phyloP scores from a whole-genome alignment of 257 asterid species.

The Salvia splendens region DNA sequence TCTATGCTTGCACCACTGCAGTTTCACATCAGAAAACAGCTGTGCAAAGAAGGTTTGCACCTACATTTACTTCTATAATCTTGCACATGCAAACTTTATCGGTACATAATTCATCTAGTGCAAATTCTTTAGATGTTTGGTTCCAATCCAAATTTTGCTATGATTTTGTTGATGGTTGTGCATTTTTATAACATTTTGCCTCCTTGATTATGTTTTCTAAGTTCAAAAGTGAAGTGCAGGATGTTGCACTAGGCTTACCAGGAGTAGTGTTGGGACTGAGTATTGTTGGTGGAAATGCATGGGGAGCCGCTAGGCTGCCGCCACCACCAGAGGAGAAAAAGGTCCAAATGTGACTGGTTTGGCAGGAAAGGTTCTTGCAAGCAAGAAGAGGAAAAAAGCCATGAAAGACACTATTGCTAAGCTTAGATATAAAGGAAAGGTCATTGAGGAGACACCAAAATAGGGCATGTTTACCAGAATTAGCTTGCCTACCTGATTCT shows the following conservation, averaged over 20 bases:
- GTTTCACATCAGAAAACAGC: conserved; percentile 22
- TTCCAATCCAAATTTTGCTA: neutral
- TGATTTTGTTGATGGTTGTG: neutral
- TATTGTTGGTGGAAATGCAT: conserved; percentile 41
- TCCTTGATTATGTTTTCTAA: neutral
- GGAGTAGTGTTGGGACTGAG: conserved; percentile 46
- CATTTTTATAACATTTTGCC: neutral
- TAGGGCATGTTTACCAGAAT: conserved; percentile 20
- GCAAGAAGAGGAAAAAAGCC: conserved; percentile 90
- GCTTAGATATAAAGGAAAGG: conserved; percentile 65
- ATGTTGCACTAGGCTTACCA: conserved; percentile 53
- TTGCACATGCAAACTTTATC: neutral
- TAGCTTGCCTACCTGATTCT: neutral
- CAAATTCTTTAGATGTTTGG: neutral
- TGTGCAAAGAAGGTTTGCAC: conserved; percentile 53
- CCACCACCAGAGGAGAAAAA: conserved; percentile 80
- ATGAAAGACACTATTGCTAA: conserved; percentile 69
- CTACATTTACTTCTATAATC: neutral
- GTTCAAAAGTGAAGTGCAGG: conserved; percentile 45
- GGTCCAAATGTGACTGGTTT: conserved; percentile 72
- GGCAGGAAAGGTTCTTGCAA: conserved; percentile 73
- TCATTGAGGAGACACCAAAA: conserved; percentile 43
- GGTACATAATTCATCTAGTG: neutral
- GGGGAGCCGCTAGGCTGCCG: conserved; percentile 71
- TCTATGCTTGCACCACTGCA: conserved; percentile 32